A percentile compares a stretch with the other conserved stretches of the same genome.
Conservation (phyloP, 805 yeast genomes). For the Barnettozyma vustinii region DNA sequence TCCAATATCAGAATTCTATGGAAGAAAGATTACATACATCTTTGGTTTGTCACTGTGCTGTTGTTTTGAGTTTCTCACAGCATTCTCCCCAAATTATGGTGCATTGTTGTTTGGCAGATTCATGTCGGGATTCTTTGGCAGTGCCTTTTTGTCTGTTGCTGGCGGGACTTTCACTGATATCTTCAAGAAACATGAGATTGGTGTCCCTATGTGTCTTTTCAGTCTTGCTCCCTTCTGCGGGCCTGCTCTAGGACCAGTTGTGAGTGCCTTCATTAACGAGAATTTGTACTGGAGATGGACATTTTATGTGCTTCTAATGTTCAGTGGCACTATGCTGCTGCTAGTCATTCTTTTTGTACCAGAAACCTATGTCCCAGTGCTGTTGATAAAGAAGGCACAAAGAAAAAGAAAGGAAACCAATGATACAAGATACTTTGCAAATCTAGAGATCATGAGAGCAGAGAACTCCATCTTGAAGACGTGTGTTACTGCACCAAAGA, state of each 20-base stretch:
- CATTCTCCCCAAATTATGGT: conserved; percentile 54
- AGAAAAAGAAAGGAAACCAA: conserved; percentile 47
- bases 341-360: conserved; percentile 42
- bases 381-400: conserved; percentile 47
- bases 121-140: conserved; percentile 67
- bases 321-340: conserved; percentile 49
- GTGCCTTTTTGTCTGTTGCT: conserved; percentile 69
- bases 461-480: conserved; percentile 38
- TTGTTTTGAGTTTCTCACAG: conserved; percentile 49
- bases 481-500: conserved; percentile 39
- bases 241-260: conserved; percentile 63
- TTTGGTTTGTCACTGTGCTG: conserved; percentile 54
- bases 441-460: conserved; percentile 34
- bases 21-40: conserved; percentile 56
- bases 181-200: conserved; percentile 54
- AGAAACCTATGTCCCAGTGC: conserved; percentile 60
- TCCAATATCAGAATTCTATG: conserved; percentile 64
- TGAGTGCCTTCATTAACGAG: conserved; percentile 50
- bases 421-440: conserved; percentile 41
- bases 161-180: conserved; percentile 76
- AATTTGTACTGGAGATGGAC: conserved; percentile 63
- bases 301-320: conserved; percentile 57
- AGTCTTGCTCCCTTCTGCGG: conserved; percentile 63
- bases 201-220: conserved; percentile 63
- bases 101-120: conserved; percentile 63